Percentiles rank a stretch among this genome's conserved stretches.
phyloP scores from a whole-genome alignment of 176 grass and related monocot species.

The Puccinellia tenuiflora region DNA sequence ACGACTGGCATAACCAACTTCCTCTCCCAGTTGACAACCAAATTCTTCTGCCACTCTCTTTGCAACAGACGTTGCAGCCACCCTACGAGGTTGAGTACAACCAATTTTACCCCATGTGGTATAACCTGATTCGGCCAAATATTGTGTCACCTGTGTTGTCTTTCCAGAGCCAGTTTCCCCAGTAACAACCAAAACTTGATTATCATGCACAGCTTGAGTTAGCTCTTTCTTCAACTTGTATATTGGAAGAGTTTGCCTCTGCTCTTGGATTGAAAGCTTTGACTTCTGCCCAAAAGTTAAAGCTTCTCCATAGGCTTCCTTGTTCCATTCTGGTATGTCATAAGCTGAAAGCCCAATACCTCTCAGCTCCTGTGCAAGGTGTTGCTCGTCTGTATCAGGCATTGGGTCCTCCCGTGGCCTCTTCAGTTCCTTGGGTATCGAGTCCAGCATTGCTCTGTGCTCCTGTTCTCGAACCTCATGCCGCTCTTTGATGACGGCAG shows the following conservation, averaged over 20 bases:
- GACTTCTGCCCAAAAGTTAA: constrained; percentile 82
- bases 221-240: constrained; percentile 92
- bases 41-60: constrained; percentile 97
- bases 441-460: constrained; percentile 95
- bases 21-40: constrained; percentile 83
- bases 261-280: constrained; percentile 84
- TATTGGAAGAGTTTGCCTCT: constrained; percentile 90
- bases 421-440: constrained; percentile 95
- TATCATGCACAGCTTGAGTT: constrained; percentile 91
- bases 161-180: constrained; percentile 97
- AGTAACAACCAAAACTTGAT: constrained; percentile 92
- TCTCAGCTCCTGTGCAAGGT: constrained; percentile 84
- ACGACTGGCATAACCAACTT: constrained; percentile 91
- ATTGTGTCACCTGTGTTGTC: constrained; percentile 92
- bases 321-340: constrained; percentile 97
- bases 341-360: constrained; percentile 87
- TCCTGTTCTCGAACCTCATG: constrained; percentile 87
- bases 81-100: constrained; percentile 90
- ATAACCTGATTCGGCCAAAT: constrained; percentile 86
- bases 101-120: constrained; percentile 92
- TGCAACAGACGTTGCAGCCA: constrained; percentile 91
- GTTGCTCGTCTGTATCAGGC: constrained; percentile 77
- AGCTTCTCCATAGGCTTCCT: constrained; percentile 93
- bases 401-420: constrained; percentile 97
- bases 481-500: constrained; percentile 91